phyloP scores from a whole-genome alignment of 2,329 filamentous ascomycete genomes.

The Cladosporium cucumerinum region DNA sequence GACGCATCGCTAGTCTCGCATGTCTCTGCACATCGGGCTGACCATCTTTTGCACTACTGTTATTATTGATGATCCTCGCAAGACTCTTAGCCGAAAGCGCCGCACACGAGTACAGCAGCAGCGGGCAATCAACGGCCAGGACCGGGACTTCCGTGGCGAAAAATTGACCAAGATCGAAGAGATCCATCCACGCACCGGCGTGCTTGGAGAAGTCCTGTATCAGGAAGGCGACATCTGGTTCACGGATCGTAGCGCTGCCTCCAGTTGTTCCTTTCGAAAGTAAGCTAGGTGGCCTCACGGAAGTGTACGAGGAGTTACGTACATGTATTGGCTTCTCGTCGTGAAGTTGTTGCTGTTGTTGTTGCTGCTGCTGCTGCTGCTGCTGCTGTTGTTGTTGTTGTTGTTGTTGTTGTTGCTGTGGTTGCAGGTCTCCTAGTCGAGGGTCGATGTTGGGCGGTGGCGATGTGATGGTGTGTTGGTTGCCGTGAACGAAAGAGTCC shows the following conservation, averaged over 20 bases:
- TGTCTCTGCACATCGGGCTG: conserved; percentile 35
- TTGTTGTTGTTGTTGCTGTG: conserved; percentile 11
- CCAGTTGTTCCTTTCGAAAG: conserved; percentile 27
- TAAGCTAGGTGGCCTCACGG: conserved; percentile 29
- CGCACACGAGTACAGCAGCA: conserved; percentile 54
- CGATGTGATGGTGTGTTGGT: conserved; percentile 34
- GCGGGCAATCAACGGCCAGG: conserved; percentile 49
- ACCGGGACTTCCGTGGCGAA: conserved; percentile 60
- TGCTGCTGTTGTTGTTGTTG: conserved; percentile 18
- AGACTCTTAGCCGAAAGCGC: conserved; percentile 62
- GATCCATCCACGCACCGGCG: conserved; percentile 57
- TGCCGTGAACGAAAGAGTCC: conserved; percentile 45
- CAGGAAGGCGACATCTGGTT: conserved; percentile 49
- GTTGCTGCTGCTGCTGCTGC: neutral
- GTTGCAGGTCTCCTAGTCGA: conserved; percentile 26
- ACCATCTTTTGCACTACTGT: conserved; percentile 47
- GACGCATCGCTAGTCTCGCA: conserved; percentile 51
- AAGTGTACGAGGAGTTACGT: conserved; percentile 30
- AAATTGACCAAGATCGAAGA: conserved; percentile 57
- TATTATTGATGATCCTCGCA: conserved; percentile 49
- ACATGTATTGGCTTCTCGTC: conserved; percentile 25
- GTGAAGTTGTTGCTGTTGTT: neutral
- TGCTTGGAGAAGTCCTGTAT: conserved; percentile 59
- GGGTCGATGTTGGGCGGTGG: conserved; percentile 31
- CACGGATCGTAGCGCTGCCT: conserved; percentile 26